Base-by-base conservation (phyloP, 129 eudicot species). In the Heracleum sosnowskyi region DNA sequence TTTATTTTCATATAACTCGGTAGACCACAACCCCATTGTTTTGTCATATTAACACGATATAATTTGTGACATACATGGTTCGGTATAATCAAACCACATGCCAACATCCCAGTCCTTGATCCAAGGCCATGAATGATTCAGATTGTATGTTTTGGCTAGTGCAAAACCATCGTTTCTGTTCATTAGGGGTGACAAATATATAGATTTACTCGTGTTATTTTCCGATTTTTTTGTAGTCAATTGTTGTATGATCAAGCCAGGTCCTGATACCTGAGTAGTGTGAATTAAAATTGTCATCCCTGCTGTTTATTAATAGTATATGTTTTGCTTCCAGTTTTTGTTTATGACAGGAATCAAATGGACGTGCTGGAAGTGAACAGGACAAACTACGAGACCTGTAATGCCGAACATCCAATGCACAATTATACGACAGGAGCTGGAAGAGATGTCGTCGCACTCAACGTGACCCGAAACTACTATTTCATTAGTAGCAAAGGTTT, bases 351-450 rank as follows among this genome's bases (percentile, higher is more conserved):
- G 83, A 88, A 89, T 90, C 97, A 93, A 62, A 77, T 81, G 62
- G 87, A 86, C 42, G 86, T 93, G 45, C 80, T 91, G 2, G 93
- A 93, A 83, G 97, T 93, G 76, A 93, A 93, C 96, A 84, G 85
- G 82, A 93, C 98, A 28, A 77, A 91, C 81, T 93, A 86, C 13
- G 98, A 86, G n/a, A 81, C 76, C 4, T 93, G 98, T 86, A 93
- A 73, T 39, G 80, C 96, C 5, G 97, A 93, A 46, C 88, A 91
- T 69, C 96, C 96, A 0, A 7, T 93, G 46, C 91, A 85, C 91
- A 91, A 91, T 24, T 93, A 87, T 85, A 93, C 97, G 1, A 88
- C 91, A 2, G 97, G 98, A 28, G 97, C 93, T 22, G 98, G 98
- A 80, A 77, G 98, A 77, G 98, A 93, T 13, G 92, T 93, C 39